phyloP scores from a whole-genome alignment of 768 basidiomycete species.

The Trichaptum fuscoviolaceum region DNA sequence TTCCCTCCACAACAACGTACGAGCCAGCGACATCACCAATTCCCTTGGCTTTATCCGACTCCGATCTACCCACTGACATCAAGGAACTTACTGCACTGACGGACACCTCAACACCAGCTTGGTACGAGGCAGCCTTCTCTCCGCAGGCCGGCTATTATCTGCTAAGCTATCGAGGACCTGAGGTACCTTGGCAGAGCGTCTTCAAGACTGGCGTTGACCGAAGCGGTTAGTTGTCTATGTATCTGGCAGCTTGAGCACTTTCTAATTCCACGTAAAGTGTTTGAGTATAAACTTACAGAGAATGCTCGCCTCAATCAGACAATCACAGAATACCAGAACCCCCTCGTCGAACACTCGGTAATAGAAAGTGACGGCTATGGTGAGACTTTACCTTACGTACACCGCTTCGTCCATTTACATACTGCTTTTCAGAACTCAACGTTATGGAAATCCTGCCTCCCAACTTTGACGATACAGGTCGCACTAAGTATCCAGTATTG shows the following conservation, averaged over 20 bases:
- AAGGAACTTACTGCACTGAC: constrained; percentile 45
- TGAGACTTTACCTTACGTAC: constrained; percentile 26
- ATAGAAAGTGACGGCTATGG: constrained; percentile 80
- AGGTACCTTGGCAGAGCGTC: constrained; percentile 83
- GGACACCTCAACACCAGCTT: constrained; percentile 45
- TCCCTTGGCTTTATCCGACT: background rate
- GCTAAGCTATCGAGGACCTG: constrained; percentile 73
- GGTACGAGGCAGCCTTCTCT: constrained; percentile 70
- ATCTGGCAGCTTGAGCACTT: background rate
- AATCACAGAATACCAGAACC: constrained; percentile 62
- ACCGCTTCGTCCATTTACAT: background rate
- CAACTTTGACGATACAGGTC: constrained; percentile 90
- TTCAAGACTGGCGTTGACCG: constrained; percentile 41
- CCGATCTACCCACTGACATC: constrained; percentile 17
- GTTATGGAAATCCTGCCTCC: constrained; percentile 89
- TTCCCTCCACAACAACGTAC: constrained; percentile 45
- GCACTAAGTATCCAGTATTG: constrained; percentile 91
- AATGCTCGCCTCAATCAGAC: constrained; percentile 64
- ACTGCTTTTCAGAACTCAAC: constrained; percentile 62
- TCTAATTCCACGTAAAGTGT: constrained; percentile 23
- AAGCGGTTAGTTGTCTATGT: constrained; percentile 27
- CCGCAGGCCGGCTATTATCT: constrained; percentile 83
- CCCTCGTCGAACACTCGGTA: constrained; percentile 64
- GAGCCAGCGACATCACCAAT: constrained; percentile 16
- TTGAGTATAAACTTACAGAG: constrained; percentile 61